Base-by-base conservation (phyloP, 1,139 yeast genomes). In the Yamadazyma jaroonii region DNA sequence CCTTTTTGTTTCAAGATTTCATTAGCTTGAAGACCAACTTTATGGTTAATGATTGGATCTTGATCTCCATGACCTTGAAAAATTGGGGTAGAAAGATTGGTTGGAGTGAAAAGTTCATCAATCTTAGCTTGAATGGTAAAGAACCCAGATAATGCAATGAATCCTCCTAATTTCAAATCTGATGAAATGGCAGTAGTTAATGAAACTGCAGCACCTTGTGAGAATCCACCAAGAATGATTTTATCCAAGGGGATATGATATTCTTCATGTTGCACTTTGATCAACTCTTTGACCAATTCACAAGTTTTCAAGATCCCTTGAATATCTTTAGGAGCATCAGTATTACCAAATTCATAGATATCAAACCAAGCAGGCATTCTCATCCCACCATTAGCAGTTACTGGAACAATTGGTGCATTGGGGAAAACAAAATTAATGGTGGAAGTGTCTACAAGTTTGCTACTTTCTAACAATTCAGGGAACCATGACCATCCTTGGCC, bases 321-420 rank as follows among this genome's bases (percentile, higher is more conserved):
- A 10, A 63, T 67, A 53, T 89, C 97, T 40, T 77, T 81, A 41
- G 58, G 63, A 9, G 73, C 67, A 35, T 61, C 52, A 28, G 62
- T 56, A 53, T 73, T 63, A 14, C 78, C 81, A 47, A 85, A 66
- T 25, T 74, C 77, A 40, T 57, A 66, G 34, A 90, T 76, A 53
- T 90, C 95, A 56, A 87, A 92, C 98, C 98, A 92, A 1, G 81
- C 82, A 0, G 96, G 87, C 84, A 84, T 84, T 1, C 52, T 47
- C 54, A 64, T 61, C 2, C 95, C 95, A 23, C 76, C 77, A 51
- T 84, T 84, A 37, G 73, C 75, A 0, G 89, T 74, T 35, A 89
- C 74, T 8, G 89, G 88, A 26, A 75, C 70, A 2, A 53, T 51
- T 7, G 96, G 96, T 0, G 98, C 97, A 56, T 84, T 81, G 6